These are phyloP conservation scores for Stephania cephalantha DNA, from an alignment of 164 flowering plant genomes.

Conservation along the genomic window DNA sequence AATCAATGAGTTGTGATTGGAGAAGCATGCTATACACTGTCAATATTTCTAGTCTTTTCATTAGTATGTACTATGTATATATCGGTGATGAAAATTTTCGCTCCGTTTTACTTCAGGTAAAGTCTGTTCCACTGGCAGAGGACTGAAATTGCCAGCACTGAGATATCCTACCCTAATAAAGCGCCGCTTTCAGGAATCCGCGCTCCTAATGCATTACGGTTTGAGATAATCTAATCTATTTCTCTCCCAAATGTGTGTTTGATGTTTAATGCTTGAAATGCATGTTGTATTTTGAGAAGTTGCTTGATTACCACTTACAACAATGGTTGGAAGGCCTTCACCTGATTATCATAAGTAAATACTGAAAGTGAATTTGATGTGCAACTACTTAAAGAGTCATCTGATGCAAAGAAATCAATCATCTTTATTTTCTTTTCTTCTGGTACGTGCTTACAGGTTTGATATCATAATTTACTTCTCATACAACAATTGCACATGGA, in stretches of 20 bases:
- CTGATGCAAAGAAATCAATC: background rate
- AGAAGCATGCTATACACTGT: no score
- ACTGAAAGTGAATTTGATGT: background rate
- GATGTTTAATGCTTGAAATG: background rate
- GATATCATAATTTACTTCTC: no score
- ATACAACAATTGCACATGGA: no score
- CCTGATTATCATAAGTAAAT: background rate
- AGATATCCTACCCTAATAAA: background rate
- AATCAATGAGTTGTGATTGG: no score
- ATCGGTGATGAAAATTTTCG: no score
- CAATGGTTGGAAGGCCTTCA: background rate
- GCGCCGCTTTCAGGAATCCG: background rate
- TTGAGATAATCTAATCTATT: no score
- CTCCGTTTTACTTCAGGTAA: constrained; percentile 45
- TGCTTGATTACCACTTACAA: background rate
- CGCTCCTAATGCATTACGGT: background rate
- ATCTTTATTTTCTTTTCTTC: background rate
- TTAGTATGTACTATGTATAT: no score
- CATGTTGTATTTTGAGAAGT: background rate
- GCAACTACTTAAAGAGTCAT: background rate
- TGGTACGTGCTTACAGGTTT: background rate
- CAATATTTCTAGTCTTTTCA: no score
- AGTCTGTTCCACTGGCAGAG: constrained; percentile 55
- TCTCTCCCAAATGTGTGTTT: background rate
- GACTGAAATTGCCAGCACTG: background rate